Percentiles rank a stretch among this genome's conserved stretches.
These are phyloP conservation scores for Beta lomatogona DNA, from an alignment of 179 eudicot species.

Conservation along the genomic window DNA sequence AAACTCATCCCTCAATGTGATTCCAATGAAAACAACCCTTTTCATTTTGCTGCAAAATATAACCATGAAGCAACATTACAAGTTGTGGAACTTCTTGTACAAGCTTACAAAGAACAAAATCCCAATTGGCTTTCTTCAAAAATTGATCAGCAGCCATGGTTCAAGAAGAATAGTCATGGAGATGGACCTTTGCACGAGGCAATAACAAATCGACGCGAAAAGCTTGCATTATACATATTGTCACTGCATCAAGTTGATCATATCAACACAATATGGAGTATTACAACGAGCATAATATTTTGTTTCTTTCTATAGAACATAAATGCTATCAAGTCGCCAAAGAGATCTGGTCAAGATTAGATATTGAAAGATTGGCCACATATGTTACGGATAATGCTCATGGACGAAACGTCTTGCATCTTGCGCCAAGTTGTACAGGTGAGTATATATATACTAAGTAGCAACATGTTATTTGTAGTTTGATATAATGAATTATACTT, in stretches of 20 bases:
- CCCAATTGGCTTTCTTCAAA: background rate
- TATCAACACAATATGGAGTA: background rate
- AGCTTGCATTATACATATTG: background rate
- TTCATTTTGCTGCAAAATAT: background rate
- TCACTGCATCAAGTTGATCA: background rate
- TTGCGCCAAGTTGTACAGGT: background rate
- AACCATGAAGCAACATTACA: background rate
- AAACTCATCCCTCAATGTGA: background rate
- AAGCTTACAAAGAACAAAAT: background rate
- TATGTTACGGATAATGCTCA: background rate
- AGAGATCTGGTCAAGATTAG: background rate
- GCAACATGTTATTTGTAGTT: background rate
- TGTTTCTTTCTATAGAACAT: background rate
- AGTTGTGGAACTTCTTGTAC: background rate
- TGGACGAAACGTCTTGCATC: background rate
- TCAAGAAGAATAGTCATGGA: background rate
- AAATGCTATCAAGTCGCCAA: slow-evolving; percentile 2
- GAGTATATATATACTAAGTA: background rate
- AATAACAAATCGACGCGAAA: background rate
- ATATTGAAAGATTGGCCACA: background rate
- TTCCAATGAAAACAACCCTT: background rate
- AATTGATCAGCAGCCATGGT: background rate
- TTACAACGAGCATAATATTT: background rate
- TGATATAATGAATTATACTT: background rate
- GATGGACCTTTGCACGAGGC: slow-evolving; percentile 2